Evolutionary conservation across 176 grass and related monocot genomes (phyloP), one percentile per base, ranked within the genome.

Genomic region (Olyra latifolia): DNA sequence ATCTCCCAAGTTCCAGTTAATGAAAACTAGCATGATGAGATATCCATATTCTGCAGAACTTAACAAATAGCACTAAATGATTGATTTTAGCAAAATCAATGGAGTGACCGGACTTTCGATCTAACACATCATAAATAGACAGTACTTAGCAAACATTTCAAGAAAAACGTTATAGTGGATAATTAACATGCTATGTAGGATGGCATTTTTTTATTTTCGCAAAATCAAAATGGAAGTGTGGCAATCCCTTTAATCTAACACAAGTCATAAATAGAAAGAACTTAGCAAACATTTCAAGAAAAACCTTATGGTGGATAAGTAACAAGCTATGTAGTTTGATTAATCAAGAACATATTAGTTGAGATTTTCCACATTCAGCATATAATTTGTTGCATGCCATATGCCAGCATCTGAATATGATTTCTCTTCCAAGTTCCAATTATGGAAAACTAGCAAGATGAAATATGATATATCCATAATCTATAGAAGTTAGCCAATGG

Each of bases 271-370:
- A 69, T 49, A 32, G 35, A 22, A 15, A 47, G 11, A 25, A 67
- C 10, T 46, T n/a, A 13, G 4, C 20, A 62, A 48, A 72, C 1
- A 7, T 63, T 62, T 50, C 8, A 73, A 69, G 61, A 29, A 60
- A 75, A 81, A 67, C n/a, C 12, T 58, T 83, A 10, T 50, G 8
- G 15, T 45, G 44, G 29, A 48, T 70, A 46, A 55, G 25, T 70
- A 77, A 65, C 25, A 88, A 69, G 42, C 63, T 44, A 62, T 35
- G 12, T 32, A 41, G 39, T 72, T 66, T 10, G 10, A 83, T 25
- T 17, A 66, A 58, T 38, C 32, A 75, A 57, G 71, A 15, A 3
- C 2, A 61, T 52, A 15, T 69, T 68, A 38, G 20, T 80, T 57
- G 69, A 66, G 0, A 28, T 66, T 56, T 79, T 73, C n/a, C 35